Percentiles rank a stretch among this genome's conserved stretches.
Evolutionary conservation across 192 early-diverging fungal species (phyloP).

Genomic region (Coemansia sp.): DNA sequence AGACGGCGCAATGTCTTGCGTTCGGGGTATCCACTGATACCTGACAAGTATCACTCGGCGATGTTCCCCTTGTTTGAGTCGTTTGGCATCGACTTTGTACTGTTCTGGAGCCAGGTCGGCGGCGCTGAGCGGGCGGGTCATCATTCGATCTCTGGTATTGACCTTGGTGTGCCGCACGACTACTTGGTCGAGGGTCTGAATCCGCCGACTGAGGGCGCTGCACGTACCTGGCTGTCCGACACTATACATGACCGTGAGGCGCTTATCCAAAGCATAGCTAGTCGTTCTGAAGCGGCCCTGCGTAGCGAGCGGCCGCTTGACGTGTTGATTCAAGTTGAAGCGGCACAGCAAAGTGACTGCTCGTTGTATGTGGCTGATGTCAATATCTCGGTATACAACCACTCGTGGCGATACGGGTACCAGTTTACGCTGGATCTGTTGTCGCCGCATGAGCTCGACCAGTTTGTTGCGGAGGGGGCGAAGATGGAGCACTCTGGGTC

Average conservation of each 20-base stretch:
- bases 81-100: slow-evolving; percentile 83
- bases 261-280: slow-evolving; percentile 44
- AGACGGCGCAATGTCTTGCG: slow-evolving; percentile 70
- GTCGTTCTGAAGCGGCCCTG: slow-evolving; percentile 2
- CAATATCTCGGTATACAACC: slow-evolving; percentile 34
- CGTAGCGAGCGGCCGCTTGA: slow-evolving; percentile 43
- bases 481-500: slow-evolving; percentile 35
- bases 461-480: slow-evolving; percentile 4
- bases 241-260: slow-evolving; percentile 43
- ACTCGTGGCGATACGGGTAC: slow-evolving; percentile 54
- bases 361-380: slow-evolving; percentile 23
- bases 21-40: slow-evolving; percentile 69
- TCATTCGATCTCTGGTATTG: slow-evolving; percentile 92
- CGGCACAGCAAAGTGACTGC: not conserved
- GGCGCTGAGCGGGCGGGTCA: slow-evolving; percentile 63
- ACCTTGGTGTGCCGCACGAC: slow-evolving; percentile 78
- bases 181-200: slow-evolving; percentile 61
- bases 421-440: slow-evolving; percentile 27
- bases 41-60: slow-evolving; percentile 57
- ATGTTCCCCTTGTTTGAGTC: slow-evolving; percentile 87
- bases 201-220: slow-evolving; percentile 54
- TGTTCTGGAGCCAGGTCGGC: slow-evolving; percentile 71
- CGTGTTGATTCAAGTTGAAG: slow-evolving; percentile 19
- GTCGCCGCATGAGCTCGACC: slow-evolving; percentile 37
- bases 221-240: slow-evolving; percentile 47